Evolutionary conservation across 228 moss, liverwort and hornwort genomes (phyloP).

Genomic region (Sphagnum magellanicum): DNA sequence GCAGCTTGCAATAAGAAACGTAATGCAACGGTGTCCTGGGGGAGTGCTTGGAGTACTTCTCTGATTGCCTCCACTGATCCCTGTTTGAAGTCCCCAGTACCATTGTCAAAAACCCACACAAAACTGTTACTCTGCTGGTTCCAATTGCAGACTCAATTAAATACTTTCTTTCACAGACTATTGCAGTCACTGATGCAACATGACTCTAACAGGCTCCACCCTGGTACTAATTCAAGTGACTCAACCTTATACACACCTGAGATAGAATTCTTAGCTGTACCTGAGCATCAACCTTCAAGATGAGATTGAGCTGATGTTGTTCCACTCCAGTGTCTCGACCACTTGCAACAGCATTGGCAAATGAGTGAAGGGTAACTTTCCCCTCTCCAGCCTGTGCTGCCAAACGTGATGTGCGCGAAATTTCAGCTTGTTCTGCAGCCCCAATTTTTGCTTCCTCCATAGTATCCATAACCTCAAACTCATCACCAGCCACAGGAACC

Average conservation of each 20-base stretch:
- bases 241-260: too few species aligned
- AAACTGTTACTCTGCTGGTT: too few species aligned
- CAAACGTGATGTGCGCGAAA: conserved; percentile 57
- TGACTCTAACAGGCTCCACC: too few species aligned
- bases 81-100: conserved; percentile 19
- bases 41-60: conserved; percentile 72
- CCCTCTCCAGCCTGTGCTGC: conserved; percentile 92
- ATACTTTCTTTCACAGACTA: too few species aligned
- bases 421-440: conserved; percentile 58
- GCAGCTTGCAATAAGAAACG: conserved; percentile 85
- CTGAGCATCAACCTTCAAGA: conserved; percentile 97
- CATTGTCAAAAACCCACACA: too few species aligned
- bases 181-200: too few species aligned
- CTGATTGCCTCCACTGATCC: conserved; percentile 97
- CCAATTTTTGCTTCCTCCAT: conserved; percentile 66
- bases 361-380: conserved; percentile 91
- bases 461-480: conserved; percentile 68
- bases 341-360: conserved; percentile 66
- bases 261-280: conserved; percentile 16
- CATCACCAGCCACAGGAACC: conserved; percentile 85
- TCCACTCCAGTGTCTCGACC: conserved; percentile 66
- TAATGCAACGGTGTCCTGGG: conserved; percentile 91
- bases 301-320: conserved; percentile 78
- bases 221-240: too few species aligned
- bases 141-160: too few species aligned